Evolutionary conservation across 257 asterid species (phyloP), one percentile per base, ranked within the genome.

Genomic region (Phtheirospermum japonicum): DNA sequence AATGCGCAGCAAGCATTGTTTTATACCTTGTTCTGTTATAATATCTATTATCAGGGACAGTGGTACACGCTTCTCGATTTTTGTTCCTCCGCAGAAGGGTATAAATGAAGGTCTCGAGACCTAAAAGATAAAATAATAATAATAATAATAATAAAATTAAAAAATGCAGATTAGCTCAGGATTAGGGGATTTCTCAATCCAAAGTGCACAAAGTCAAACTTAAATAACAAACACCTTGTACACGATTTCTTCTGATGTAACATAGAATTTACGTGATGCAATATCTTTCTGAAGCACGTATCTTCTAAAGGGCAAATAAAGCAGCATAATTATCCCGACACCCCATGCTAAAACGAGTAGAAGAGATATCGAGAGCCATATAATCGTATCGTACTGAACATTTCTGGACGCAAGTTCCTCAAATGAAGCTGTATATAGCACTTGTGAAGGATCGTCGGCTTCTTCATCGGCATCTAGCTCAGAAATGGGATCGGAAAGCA

Each of bases 281-380:
- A 82, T 74, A 66, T 84, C 93, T 75, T 82, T 87, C 74, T 72
- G 65, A 64, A 87, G 88, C 70, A 87, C 88, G 60, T 84, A 87
- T 79, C 93, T 48, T 72, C 69, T 76, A 49, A 49, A 72, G 49
- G 95, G 95, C 70, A 82, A 64, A 65, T 84, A 87, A 31, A 87
- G 82, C 68, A 87, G 75, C 89, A 87, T 76, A 62, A 87, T 45
- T 20, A 82, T 75, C 69, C 95, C 95, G 57, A 87, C 39, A 5
- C 93, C 93, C 88, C 95, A 84, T 37, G 95, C 93, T 68, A 87
- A 70, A 69, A 87, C 81, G 67, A 87, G 86, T 61, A 84, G 57
- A 46, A 79, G 64, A 19, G 95, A 87, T 80, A 87, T 79, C 32
- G 79, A 82, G 36, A 82, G 75, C 93, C 95, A 87, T 64, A 87